These are phyloP conservation scores for Fusarium ambrosium DNA, from an alignment of 2,329 filamentous ascomycete species.

Conservation along the genomic window DNA sequence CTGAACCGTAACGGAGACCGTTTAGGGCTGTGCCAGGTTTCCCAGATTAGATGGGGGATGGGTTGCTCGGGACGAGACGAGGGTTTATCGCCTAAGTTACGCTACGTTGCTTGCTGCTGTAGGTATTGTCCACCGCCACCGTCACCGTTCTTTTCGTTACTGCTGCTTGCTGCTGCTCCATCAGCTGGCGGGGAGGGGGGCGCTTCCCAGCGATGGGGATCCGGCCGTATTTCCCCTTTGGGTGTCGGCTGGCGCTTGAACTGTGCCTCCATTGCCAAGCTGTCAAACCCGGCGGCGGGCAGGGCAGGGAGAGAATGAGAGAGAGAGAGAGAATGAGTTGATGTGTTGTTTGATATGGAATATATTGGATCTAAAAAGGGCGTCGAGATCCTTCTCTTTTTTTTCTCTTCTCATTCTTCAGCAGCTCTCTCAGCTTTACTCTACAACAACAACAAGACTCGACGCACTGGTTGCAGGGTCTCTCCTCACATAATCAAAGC, in stretches of 20 bases:
- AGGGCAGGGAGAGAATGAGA: background rate
- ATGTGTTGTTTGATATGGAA: constrained; percentile 1
- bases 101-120: background rate
- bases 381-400: constrained; percentile 18
- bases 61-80: background rate
- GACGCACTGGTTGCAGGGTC: constrained; percentile 27
- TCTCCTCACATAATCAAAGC: constrained; percentile 11
- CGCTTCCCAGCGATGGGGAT: constrained; percentile 24
- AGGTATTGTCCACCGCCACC: constrained; percentile 3
- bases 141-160: background rate
- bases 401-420: background rate
- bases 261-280: constrained; percentile 36
- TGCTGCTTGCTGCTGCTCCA: background rate
- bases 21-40: constrained; percentile 28
- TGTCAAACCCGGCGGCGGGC: constrained; percentile 19
- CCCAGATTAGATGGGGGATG: constrained; percentile 25
- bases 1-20: constrained; percentile 1
- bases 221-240: constrained; percentile 37
- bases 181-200: background rate
- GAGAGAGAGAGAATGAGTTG: background rate
- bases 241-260: constrained; percentile 34
- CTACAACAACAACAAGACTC: constrained; percentile 3
- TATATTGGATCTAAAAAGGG: constrained; percentile 25
- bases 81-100: background rate
- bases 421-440: background rate